These are phyloP conservation scores for Tardiomyces depauwii DNA, from an alignment of 1,139 yeast species.

Conservation along the genomic window DNA sequence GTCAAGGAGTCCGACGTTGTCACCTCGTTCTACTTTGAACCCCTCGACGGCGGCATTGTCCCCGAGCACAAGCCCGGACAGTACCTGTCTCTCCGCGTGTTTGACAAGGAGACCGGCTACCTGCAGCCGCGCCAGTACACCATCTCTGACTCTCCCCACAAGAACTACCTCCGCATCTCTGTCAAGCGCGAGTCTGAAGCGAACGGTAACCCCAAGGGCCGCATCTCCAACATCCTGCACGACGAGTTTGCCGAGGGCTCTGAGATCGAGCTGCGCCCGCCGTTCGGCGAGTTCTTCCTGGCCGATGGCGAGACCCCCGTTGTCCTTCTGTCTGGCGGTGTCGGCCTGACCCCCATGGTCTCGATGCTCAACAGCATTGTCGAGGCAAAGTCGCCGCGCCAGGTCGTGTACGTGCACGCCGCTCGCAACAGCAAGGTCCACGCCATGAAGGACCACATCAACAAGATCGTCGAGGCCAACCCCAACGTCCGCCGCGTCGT, in stretches of 20 bases:
- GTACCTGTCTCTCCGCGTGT: constrained; percentile 38
- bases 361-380: constrained; percentile 36
- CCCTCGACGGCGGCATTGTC: constrained; percentile 33
- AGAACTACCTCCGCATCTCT: constrained; percentile 39
- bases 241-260: constrained; percentile 40
- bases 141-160: constrained; percentile 27
- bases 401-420: constrained; percentile 1
- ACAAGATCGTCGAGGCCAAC: constrained; percentile 1
- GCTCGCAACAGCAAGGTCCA: constrained; percentile 1
- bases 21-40: constrained; percentile 41
- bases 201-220: constrained; percentile 34
- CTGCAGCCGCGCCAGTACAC: constrained; percentile 41
- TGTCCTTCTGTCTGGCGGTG: constrained; percentile 48
- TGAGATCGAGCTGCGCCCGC: constrained; percentile 41
- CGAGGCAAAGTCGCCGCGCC: constrained; percentile 6
- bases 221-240: constrained; percentile 45
- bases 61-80: constrained; percentile 44
- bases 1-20: constrained; percentile 38
- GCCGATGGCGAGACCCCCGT: constrained; percentile 22
- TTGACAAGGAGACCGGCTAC: constrained; percentile 21
- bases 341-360: constrained; percentile 56
- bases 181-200: constrained; percentile 27
- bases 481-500: constrained; percentile 1
- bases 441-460: constrained; percentile 2
- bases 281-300: constrained; percentile 44